Percentiles rank a stretch among this genome's conserved stretches.
Conservation (phyloP, 306 rosid genomes). For the Prunus dulcis region DNA sequence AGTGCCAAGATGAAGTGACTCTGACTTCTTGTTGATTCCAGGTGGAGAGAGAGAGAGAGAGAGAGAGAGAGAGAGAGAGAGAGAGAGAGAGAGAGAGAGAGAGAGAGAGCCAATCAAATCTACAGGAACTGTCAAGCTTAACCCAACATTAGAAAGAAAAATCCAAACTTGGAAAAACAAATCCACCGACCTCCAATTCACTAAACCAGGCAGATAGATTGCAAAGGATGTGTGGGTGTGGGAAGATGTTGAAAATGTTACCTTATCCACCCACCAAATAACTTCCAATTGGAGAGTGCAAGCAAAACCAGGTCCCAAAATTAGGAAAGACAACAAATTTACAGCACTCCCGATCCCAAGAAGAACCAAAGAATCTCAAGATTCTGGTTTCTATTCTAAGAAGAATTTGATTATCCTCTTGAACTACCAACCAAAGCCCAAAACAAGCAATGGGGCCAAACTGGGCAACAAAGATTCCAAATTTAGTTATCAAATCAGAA, state of each 20-base stretch:
- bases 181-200: conserved; percentile 30
- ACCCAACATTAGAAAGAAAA: conserved; percentile 29
- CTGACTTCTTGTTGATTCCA: conserved; percentile 41
- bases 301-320: conserved; percentile 20
- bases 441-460: conserved; percentile 45
- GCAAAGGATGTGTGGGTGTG: conserved; percentile 24
- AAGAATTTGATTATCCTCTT: conserved; percentile 49
- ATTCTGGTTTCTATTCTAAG: conserved; percentile 57
- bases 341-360: conserved; percentile 17
- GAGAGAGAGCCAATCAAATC: conserved; percentile 53
- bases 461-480: conserved; percentile 57
- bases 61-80: conserved; percentile 10
- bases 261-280: conserved; percentile 65
- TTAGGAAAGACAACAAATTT: conserved; percentile 30
- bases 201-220: conserved; percentile 18
- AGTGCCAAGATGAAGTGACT: conserved; percentile 44
- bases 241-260: conserved; percentile 27
- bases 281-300: conserved; percentile 43
- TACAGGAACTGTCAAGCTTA: conserved; percentile 48
- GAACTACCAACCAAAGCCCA: conserved; percentile 57
- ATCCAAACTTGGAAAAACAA: conserved; percentile 27
- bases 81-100: conserved; percentile 15
- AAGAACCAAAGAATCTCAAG: conserved; percentile 64
- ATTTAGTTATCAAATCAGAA: conserved; percentile 31
- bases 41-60: conserved; percentile 13